phyloP scores from a whole-genome alignment of 2,329 filamentous ascomycete species.

The Chalaropsis ovoidea region DNA sequence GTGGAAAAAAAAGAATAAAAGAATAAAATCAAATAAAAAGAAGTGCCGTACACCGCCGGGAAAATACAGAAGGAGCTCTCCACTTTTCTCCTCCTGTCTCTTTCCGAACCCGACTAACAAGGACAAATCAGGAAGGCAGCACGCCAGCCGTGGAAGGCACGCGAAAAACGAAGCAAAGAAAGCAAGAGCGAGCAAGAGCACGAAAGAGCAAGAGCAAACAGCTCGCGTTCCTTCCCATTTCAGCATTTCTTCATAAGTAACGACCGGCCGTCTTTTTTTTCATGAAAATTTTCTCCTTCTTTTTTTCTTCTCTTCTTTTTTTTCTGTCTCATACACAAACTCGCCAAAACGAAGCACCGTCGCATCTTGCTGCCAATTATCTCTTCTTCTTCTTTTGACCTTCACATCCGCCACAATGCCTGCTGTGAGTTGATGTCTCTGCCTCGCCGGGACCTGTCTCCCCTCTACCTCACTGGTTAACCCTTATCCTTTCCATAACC shows the following conservation, averaged over 20 bases:
- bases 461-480: neutral
- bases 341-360: no score
- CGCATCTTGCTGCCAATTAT: no score
- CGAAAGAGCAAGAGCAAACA: no score
- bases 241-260: constrained; percentile 1
- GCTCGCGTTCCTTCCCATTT: constrained; percentile 1
- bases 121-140: constrained; percentile 5
- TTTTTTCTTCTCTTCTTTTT: neutral
- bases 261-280: neutral
- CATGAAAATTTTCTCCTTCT: neutral
- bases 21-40: no score
- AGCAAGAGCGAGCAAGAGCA: neutral
- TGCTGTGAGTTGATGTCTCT: constrained; percentile 18
- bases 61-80: neutral
- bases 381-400: neutral
- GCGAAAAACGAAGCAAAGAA: neutral
- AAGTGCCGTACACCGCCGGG: no score
- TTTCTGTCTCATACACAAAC: neutral
- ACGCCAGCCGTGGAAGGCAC: neutral
- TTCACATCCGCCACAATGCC: constrained; percentile 17
- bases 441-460: neutral
- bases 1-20: no score
- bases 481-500: neutral
- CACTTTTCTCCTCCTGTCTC: neutral
- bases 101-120: neutral